Evolutionary conservation across 257 asterid species (phyloP), one percentile per base, ranked within the genome.

Genomic region (Prunella vulgaris): DNA sequence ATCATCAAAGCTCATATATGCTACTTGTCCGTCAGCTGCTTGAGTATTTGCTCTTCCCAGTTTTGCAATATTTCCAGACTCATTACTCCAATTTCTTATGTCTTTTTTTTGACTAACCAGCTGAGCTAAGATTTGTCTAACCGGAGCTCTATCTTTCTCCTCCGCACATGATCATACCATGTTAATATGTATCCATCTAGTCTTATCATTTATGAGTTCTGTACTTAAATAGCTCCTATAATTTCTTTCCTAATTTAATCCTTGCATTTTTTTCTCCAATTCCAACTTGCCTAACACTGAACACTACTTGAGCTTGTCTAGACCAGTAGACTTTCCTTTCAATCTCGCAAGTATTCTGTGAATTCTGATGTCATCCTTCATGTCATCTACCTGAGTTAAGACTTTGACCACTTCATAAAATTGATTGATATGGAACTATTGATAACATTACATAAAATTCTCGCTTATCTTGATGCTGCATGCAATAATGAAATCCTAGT

Each of bases 401-500:
- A 52, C 7, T 7, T 52, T 7, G 13, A 52, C 30, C 59, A 76
- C 52, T 59, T 10, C 48, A 28, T 14, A 32, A 30, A 17, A 53
- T 24, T 28, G 38, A 12, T 57, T 64, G 30, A 40, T 38, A 8
- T 69, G 8, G 68, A 68, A 42, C 25, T 12, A 28, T 63, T 58
- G 64, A 49, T 12, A 49, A 7, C 25, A 6, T 49, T 17, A 18
- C 57, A 10, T 44, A 14, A 14, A 13, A 14, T 44, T 44, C 52
- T 44, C 20, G 14, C 27, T n/a, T 56, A 4, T 52, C 49, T 48
- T 42, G 25, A 25, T 46, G 28, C 35, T 2, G 10, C 54, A 38
- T 35, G 60, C 37, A 32, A 44, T 76, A 37, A 53, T 67, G 40
- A 60, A 33, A 58, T 25, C 49, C 48, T 72, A 25, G 10, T 56